Evolutionary conservation across 169 alveolate genomes (phyloP).

Genomic region (Neospora caninum): DNA sequence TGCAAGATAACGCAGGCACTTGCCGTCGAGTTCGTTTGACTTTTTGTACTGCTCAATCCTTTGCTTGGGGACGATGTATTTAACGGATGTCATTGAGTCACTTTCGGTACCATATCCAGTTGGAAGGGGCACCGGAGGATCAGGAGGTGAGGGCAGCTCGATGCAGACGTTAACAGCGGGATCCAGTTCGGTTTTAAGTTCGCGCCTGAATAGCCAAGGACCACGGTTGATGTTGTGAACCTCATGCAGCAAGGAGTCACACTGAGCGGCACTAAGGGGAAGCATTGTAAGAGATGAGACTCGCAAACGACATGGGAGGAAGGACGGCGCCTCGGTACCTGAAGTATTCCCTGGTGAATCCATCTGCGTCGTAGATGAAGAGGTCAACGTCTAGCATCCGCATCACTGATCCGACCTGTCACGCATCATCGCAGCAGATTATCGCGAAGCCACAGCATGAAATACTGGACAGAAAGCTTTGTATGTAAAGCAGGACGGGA

Average conservation of each 20-base stretch:
- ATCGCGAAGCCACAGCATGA: neutral
- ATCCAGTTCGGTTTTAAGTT: slow-evolving; percentile 52
- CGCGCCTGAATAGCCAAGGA: slow-evolving; percentile 70
- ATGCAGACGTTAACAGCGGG: slow-evolving; percentile 42
- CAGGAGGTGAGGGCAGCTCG: slow-evolving; percentile 29
- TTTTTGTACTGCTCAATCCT: slow-evolving; percentile 82
- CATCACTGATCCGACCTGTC: slow-evolving; percentile 27
- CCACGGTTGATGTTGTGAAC: too few relatives aligned
- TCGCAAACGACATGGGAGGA: neutral
- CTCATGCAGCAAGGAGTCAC: too few relatives aligned
- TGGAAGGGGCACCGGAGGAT: slow-evolving; percentile 82
- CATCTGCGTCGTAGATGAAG: slow-evolving; percentile 83
- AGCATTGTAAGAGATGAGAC: too few relatives aligned
- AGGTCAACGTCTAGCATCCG: slow-evolving; percentile 69
- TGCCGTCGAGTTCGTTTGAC: slow-evolving; percentile 81
- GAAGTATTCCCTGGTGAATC: slow-evolving; percentile 75
- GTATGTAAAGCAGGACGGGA: neutral
- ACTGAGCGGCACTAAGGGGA: neutral
- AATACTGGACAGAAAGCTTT: neutral
- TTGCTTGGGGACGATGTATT: slow-evolving; percentile 78
- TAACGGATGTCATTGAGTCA: slow-evolving; percentile 84
- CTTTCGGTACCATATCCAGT: slow-evolving; percentile 88
- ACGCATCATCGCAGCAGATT: neutral
- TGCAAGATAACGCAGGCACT: slow-evolving; percentile 83
- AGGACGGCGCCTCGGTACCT: neutral